Percentiles rank a stretch among this genome's conserved stretches.
Evolutionary conservation across 1,139 yeast species (phyloP).

Genomic region (Suhomyces taliae): DNA sequence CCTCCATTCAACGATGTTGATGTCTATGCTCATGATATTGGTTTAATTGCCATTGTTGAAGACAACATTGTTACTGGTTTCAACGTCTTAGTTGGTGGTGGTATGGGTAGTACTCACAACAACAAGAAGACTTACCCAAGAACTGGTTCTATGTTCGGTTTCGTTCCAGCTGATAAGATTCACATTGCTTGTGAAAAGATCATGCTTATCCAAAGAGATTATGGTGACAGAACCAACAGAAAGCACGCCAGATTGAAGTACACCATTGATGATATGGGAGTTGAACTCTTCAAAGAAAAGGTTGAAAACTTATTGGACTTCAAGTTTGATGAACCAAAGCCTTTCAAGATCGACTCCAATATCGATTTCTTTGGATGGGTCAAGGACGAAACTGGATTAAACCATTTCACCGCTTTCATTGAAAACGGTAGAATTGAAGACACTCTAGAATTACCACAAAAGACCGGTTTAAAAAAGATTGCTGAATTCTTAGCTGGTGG

Average conservation of each 20-base stretch:
- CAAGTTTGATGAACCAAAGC: slow-evolving; percentile 66
- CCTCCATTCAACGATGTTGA: slow-evolving; percentile 98
- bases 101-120: slow-evolving; percentile 98
- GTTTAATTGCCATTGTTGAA: slow-evolving; percentile 85
- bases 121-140: slow-evolving; percentile 96
- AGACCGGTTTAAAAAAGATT: slow-evolving; percentile 77
- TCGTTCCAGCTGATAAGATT: slow-evolving; percentile 63
- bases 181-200: slow-evolving; percentile 84
- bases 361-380: slow-evolving; percentile 94
- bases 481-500: slow-evolving; percentile 61
- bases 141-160: slow-evolving; percentile 87
- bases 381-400: slow-evolving; percentile 80
- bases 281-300: slow-evolving; percentile 73
- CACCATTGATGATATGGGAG: slow-evolving; percentile 89
- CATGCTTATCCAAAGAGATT: slow-evolving; percentile 92
- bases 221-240: slow-evolving; percentile 94
- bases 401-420: slow-evolving; percentile 91
- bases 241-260: slow-evolving; percentile 98
- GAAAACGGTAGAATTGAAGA: slow-evolving; percentile 98
- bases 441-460: slow-evolving; percentile 86
- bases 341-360: slow-evolving; percentile 80
- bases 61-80: slow-evolving; percentile 68
- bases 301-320: slow-evolving; percentile 84
- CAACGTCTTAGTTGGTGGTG: slow-evolving; percentile 94
- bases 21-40: slow-evolving; percentile 94